Evolutionary conservation across 495 filamentous ascomycete species (phyloP).

Genomic region (Xylaria cubensis): DNA sequence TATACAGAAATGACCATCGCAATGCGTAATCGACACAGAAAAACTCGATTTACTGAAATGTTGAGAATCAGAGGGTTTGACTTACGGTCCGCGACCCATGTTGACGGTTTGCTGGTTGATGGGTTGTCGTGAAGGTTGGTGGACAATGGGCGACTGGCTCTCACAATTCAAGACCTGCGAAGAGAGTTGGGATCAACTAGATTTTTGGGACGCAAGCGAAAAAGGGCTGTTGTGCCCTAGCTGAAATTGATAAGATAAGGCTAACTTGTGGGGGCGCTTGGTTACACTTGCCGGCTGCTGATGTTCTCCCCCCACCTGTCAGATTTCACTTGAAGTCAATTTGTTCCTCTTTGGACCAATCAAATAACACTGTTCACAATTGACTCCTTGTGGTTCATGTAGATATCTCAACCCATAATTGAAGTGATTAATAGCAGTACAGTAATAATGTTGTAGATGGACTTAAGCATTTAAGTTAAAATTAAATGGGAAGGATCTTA

Average conservation of each 20-base stretch:
- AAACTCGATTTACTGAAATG: background rate
- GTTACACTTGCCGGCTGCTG: background rate
- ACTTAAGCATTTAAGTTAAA: background rate
- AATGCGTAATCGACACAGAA: background rate
- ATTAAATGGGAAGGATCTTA: background rate
- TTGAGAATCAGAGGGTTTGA: conserved; percentile 20
- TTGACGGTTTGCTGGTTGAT: conserved; percentile 42
- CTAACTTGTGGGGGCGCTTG: background rate
- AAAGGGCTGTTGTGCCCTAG: conserved; percentile 42
- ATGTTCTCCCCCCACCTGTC: background rate
- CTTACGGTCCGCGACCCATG: conserved; percentile 61
- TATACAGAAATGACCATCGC: background rate
- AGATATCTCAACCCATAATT: background rate
- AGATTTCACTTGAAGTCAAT: background rate
- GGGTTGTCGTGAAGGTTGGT: conserved; percentile 32
- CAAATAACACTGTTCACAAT: conserved; percentile 8
- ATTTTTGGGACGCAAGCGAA: conserved; percentile 39
- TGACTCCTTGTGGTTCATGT: background rate
- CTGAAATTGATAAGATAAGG: conserved; percentile 29
- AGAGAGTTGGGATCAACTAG: conserved; percentile 31
- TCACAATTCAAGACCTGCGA: conserved; percentile 30
- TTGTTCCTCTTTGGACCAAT: conserved; percentile 5
- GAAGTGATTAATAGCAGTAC: background rate
- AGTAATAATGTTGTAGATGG: background rate
- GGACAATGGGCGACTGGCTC: conserved; percentile 26